These are phyloP conservation scores for Penicillium crystallinum DNA, from an alignment of 495 filamentous ascomycete species.

Conservation along the genomic window DNA sequence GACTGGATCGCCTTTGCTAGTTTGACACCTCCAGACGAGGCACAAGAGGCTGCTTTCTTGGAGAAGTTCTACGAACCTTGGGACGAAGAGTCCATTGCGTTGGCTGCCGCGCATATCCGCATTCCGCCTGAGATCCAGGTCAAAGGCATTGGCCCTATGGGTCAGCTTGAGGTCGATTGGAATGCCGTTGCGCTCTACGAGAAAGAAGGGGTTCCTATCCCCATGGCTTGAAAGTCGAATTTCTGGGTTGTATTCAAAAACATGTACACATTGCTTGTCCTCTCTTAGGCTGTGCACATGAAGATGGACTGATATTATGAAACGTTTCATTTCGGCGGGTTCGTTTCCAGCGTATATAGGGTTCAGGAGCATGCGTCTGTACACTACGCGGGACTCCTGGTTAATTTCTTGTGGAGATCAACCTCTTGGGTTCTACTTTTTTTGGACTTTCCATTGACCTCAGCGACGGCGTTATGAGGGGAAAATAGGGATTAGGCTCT, in stretches of 20 bases:
- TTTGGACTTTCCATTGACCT: conserved; percentile 16
- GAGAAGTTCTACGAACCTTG: conserved; percentile 13
- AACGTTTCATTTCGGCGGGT: conserved; percentile 6
- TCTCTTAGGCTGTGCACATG: conserved; percentile 5
- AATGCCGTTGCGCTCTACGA: conserved; percentile 3
- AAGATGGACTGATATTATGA: conserved; percentile 15
- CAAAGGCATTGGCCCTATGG: conserved; percentile 1
- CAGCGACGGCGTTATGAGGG: conserved; percentile 36
- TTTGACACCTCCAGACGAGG: conserved; percentile 27
- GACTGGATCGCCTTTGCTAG: conserved; percentile 31
- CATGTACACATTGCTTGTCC: conserved; percentile 11
- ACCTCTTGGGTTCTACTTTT: conserved; percentile 1
- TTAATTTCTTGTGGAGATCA: conserved; percentile 1
- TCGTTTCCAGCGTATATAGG: conserved; percentile 21
- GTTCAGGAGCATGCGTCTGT: conserved; percentile 22
- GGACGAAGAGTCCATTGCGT: conserved; percentile 15
- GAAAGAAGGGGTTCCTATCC: not conserved
- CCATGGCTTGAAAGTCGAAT: conserved; percentile 4
- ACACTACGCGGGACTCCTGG: conserved; percentile 20
- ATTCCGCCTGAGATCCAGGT: conserved; percentile 14
- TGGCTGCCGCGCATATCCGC: conserved; percentile 13
- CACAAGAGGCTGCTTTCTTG: conserved; percentile 7
- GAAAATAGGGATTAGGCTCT: conserved; percentile 15
- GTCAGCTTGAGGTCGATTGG: conserved; percentile 5
- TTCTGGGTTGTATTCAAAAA: not conserved